phyloP scores from a whole-genome alignment of 2,329 filamentous ascomycete genomes.

The Colletotrichum neosansevieriae region DNA sequence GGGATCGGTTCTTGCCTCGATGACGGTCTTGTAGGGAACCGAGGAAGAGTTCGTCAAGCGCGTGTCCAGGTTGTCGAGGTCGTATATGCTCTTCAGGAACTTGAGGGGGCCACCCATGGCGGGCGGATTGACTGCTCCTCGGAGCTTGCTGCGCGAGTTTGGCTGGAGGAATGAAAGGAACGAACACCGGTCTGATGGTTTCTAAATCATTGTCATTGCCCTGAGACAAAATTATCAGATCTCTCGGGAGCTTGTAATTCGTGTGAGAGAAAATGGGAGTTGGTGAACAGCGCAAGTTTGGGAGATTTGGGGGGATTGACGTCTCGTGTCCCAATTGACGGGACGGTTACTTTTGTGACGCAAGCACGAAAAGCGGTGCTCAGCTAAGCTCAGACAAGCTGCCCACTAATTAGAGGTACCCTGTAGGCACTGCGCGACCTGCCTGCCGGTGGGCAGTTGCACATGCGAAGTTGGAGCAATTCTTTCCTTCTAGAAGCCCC shows the following conservation, averaged over 20 bases:
- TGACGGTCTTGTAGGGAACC: slow-evolving; percentile 71
- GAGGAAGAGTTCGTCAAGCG: slow-evolving; percentile 77
- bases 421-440: slow-evolving; percentile 7
- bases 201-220: slow-evolving; percentile 22
- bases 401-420: neutral
- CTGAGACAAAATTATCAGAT: neutral
- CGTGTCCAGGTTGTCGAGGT: slow-evolving; percentile 71
- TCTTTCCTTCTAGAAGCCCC: slow-evolving; percentile 13
- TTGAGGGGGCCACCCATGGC: slow-evolving; percentile 56
- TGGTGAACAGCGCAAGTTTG: too few species aligned
- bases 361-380: slow-evolving; percentile 17
- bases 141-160: slow-evolving; percentile 10
- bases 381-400: slow-evolving; percentile 27
- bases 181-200: neutral
- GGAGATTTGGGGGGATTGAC: slow-evolving; percentile 9
- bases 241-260: neutral
- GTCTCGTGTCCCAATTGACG: slow-evolving; percentile 32
- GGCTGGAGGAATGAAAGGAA: neutral
- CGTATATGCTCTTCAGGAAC: slow-evolving; percentile 68
- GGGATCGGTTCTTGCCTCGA: slow-evolving; percentile 59
- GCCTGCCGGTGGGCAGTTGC: neutral
- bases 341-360: slow-evolving; percentile 33
- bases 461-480: slow-evolving; percentile 15
- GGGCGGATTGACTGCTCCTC: slow-evolving; percentile 36
- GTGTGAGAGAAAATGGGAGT: neutral